Percentiles rank a stretch among this genome's conserved stretches.
Conservation (phyloP, 2,329 filamentous ascomycete genomes). For the Tolypocladium ophioglossoides region DNA sequence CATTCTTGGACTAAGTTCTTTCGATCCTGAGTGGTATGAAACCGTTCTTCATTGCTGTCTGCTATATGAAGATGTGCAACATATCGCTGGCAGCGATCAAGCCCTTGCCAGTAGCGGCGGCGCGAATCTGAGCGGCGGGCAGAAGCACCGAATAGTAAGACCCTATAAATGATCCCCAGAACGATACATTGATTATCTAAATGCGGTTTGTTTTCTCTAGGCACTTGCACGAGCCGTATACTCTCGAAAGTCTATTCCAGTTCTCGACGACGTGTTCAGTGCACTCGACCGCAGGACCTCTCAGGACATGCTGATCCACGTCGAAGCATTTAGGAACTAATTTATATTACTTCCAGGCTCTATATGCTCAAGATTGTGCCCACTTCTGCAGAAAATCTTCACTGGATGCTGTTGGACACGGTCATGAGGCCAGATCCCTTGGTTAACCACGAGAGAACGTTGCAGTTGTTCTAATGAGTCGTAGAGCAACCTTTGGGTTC, state of each 20-base stretch:
- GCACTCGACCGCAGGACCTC: slow-evolving; percentile 3
- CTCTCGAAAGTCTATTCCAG: background rate
- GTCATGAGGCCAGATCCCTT: background rate
- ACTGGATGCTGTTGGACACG: slow-evolving; percentile 1
- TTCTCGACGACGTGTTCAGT: slow-evolving; percentile 4
- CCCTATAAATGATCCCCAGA: background rate
- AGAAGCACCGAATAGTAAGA: background rate
- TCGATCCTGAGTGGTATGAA: slow-evolving; percentile 1
- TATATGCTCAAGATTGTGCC: slow-evolving; percentile 2
- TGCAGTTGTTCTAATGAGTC: background rate
- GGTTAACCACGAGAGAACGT: background rate
- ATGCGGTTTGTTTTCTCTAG: background rate
- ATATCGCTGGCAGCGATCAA: background rate
- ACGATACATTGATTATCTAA: background rate
- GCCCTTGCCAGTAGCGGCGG: background rate
- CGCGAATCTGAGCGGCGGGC: background rate
- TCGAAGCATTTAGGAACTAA: background rate
- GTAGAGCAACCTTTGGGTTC: slow-evolving; percentile 1
- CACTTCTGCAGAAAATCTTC: background rate
- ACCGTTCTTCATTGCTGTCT: background rate
- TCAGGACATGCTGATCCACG: background rate
- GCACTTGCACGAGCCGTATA: slow-evolving; percentile 4
- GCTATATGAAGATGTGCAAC: background rate
- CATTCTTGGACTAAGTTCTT: slow-evolving; percentile 10
- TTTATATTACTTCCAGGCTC: background rate